Base-by-base conservation (phyloP, 163 green algal species). In the Smithsoniella earleae region DNA sequence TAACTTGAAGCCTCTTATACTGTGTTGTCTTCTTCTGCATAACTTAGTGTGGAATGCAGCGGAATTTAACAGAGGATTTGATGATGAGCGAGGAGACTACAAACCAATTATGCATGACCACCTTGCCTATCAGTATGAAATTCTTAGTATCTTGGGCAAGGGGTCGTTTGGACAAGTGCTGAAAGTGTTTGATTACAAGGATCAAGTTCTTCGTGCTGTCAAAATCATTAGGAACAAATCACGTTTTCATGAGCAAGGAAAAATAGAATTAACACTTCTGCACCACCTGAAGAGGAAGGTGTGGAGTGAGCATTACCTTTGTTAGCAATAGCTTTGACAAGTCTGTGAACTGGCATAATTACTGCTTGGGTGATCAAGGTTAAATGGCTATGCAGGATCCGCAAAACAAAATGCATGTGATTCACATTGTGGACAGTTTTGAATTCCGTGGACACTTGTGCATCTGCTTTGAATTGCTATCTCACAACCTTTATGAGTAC, bases 171-270 rank as follows among this genome's bases (percentile, higher is more conserved):
- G 91, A 5, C 86, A 92, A 79, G 87, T 94, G 62, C 58, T 92
- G 33, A 89, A 90, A 66, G 81, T 80, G 30, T 79, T 87, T 43
- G 85, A 91, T 73, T 87, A 88, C 77, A 85, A 86, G 65, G 87
- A 77, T 33, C 81, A 84, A 73, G 75, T 2, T 10, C 75, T 85
- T 66, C 62, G 76, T n/a, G 83, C 83, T 2, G 73, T 90, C 28
- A 90, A 90, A 76, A 82, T 97, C 69, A 96, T 96, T 45, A 82
- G 89, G 58, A 96, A 94, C 84, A 95, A 96, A 82, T 91, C 90
- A 75, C 80, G 88, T 54, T 96, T 96, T 79, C 89, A 96, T 76
- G 77, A 89, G 46, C 89, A 96, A 79, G 90, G 88, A 1, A 82
- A 89, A 34, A 77, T 96, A 3, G 91, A 97, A 82, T 79, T 95